Percentiles rank a stretch among this genome's conserved stretches.
Conservation (phyloP, 2,329 filamentous ascomycete species). For the Botryosphaeria dothidea region DNA sequence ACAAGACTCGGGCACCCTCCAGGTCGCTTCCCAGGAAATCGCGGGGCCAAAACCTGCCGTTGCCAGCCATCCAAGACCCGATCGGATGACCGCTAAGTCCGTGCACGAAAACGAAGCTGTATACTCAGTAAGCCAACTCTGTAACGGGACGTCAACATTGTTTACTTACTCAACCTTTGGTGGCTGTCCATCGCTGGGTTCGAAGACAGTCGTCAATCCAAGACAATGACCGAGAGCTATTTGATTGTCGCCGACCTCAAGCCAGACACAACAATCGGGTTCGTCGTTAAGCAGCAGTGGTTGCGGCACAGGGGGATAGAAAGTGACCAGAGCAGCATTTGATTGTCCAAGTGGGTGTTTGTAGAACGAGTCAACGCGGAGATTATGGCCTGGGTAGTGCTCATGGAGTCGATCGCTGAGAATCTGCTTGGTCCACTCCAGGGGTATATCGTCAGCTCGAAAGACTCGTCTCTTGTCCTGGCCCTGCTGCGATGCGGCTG, state of each 20-base stretch:
- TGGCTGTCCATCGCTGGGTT: not conserved
- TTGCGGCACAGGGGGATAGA: not conserved
- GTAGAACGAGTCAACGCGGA: not conserved
- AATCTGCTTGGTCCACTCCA: not conserved
- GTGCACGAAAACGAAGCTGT: not conserved
- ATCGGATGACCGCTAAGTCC: not conserved
- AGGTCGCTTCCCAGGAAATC: constrained; percentile 1
- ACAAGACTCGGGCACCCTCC: not conserved
- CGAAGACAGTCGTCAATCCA: not conserved
- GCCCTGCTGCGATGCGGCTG: not conserved
- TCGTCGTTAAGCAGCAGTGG: not conserved
- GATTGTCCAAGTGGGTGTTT: not conserved
- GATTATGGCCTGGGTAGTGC: not conserved
- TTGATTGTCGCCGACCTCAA: not conserved
- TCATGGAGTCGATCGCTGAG: not conserved
- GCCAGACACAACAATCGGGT: not conserved
- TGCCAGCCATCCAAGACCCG: not conserved
- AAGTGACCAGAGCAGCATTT: not conserved
- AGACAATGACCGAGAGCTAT: not conserved
- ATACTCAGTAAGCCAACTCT: not conserved
- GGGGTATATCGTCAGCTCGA: not conserved
- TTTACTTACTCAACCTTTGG: not conserved
- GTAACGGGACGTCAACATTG: not conserved
- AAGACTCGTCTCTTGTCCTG: not conserved
- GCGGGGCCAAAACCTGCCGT: not conserved